Percentiles rank a stretch among this genome's conserved stretches.
phyloP scores from a whole-genome alignment of 2,329 filamentous ascomycete species.

The Paraphaeosphaeria minitans region DNA sequence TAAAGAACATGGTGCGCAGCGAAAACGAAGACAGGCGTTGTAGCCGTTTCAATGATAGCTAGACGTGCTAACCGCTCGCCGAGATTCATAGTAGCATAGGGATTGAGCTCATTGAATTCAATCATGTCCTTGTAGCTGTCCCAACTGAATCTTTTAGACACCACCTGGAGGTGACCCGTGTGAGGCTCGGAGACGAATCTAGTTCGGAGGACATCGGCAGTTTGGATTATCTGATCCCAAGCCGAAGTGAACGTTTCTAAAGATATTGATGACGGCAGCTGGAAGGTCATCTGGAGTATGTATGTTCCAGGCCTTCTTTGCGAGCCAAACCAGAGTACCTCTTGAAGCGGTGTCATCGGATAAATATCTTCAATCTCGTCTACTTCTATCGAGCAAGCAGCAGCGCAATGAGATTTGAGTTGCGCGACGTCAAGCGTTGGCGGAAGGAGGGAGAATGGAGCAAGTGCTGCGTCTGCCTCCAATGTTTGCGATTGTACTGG shows the following conservation, averaged over 20 bases:
- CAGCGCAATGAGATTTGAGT: not conserved
- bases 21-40: not conserved
- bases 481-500: not conserved
- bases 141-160: not conserved
- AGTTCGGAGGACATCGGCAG: not conserved
- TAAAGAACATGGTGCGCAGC: constrained; percentile 1
- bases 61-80: not conserved
- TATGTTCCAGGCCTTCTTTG: not conserved
- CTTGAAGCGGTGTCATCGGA: not conserved
- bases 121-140: not conserved
- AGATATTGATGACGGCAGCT: not conserved
- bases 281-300: not conserved
- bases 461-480: not conserved
- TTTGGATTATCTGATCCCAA: not conserved
- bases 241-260: not conserved
- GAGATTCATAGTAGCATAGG: not conserved
- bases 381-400: not conserved
- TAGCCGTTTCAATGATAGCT: not conserved
- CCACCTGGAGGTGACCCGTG: not conserved
- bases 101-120: not conserved
- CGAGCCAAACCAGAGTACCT: not conserved
- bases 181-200: constrained; percentile 2
- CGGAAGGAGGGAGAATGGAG: constrained; percentile 1
- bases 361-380: not conserved
- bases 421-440: not conserved